Conservation (phyloP, 1,284 basidiomycete genomes). For the Ceratobasidium sp. region DNA sequence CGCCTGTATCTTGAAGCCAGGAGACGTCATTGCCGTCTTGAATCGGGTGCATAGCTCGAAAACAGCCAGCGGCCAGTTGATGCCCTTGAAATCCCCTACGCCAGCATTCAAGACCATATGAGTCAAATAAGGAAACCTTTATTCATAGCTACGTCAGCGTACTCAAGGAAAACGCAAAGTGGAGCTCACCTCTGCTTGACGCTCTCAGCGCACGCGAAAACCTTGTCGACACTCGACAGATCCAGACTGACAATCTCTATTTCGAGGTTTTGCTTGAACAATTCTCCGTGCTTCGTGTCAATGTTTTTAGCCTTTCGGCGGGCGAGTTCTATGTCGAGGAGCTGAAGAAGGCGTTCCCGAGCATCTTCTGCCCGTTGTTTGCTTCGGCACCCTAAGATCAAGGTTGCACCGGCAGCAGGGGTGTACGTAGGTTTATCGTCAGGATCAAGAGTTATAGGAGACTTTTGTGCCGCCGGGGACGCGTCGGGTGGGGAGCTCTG, state of each 20-base stretch:
- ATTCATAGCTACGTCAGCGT: constrained; percentile 17
- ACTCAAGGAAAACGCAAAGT: neutral
- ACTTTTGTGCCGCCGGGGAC: constrained; percentile 52
- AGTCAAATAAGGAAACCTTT: constrained; percentile 82
- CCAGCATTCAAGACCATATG: constrained; percentile 87
- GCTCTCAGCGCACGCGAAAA: constrained; percentile 69
- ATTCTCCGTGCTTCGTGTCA: constrained; percentile 58
- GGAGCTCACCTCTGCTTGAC: constrained; percentile 61
- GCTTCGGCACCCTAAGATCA: constrained; percentile 85
- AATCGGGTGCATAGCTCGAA: constrained; percentile 62
- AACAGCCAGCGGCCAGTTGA: constrained; percentile 62
- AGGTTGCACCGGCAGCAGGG: constrained; percentile 65
- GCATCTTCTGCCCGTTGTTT: constrained; percentile 69
- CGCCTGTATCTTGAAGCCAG: constrained; percentile 69
- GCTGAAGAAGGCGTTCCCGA: constrained; percentile 58
- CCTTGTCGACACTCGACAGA: constrained; percentile 66
- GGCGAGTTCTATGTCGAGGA: constrained; percentile 62
- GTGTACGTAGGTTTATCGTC: constrained; percentile 38
- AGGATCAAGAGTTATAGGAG: constrained; percentile 34
- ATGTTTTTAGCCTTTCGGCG: constrained; percentile 51
- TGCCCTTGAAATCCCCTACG: constrained; percentile 65
- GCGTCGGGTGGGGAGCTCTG: constrained; percentile 59
- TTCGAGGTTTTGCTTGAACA: constrained; percentile 66
- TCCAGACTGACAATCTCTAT: constrained; percentile 72
- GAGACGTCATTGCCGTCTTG: constrained; percentile 60